Evolutionary conservation across 2,329 filamentous ascomycete species (phyloP), one percentile per base, ranked within the genome.

Genomic region (Colletotrichum spaethianum): DNA sequence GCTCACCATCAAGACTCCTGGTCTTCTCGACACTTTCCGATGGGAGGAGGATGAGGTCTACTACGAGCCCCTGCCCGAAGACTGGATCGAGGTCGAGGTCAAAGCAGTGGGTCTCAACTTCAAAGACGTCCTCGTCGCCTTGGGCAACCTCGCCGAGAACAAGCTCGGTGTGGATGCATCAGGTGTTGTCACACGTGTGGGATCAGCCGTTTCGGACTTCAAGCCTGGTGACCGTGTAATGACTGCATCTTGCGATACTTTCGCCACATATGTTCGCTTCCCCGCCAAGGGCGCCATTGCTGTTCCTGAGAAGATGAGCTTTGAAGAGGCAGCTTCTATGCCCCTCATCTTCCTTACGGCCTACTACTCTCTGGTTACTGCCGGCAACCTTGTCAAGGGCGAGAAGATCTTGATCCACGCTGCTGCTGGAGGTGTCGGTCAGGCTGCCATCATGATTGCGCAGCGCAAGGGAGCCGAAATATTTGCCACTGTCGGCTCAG

Each of bases 331-430:
- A 0, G 84, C 84, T 4, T 77, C 76, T 0, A 33, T 82, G 7
- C 76, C 75, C 0, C 20, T 78, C 1, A 75, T 77, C 6, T 83
- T 77, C 59, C 40, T 67, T 6, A 82, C 82, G 0, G 82, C 80
- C 1, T 57, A 67, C 0, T 79, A 82, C 62, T 79, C 77, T 1
- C 73, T 76, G 4, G 66, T 81, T 40, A 70, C 78, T 11, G 67
- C 67, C 11, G 67, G 66, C 14, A 77, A 80, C 0, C 76, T 87
- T 0, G 72, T 78, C 16, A 75, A 78, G 0, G 82, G 82, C 4
- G 81, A 86, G 66, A 80, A 74, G 5, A 78, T 86, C 7, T 76
- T 86, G 3, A 82, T 86, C 40, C 83, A 85, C 62, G 79, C 79
- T 0, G 83, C 81, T 0, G 78, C 80, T 4, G 83, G 81, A 0